Base-by-base conservation (phyloP, 75 land plant genomes). In the Selaginella moellendorffii region DNA sequence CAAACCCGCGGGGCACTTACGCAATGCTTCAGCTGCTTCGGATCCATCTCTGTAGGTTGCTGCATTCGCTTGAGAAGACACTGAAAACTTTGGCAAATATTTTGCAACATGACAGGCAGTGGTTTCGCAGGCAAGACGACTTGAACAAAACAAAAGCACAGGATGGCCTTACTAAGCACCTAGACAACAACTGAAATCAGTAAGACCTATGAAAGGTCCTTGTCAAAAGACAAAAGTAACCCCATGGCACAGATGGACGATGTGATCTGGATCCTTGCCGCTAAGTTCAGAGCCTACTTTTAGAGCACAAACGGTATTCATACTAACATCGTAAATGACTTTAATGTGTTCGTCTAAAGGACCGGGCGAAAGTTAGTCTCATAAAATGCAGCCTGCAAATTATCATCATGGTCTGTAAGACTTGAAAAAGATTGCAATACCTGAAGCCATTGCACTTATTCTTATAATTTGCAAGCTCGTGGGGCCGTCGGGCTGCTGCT, bases 361-460 rank as follows among this genome's bases (percentile, higher is more conserved):
- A 95, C 96, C n/a, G 99, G 99, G 29, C 99, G 79, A 61, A 89
- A 95, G 25, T 82, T 80, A 18, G 99, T 95, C 59, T 86, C 80
- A 68, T 89, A 95, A 24, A 83, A 68, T 46, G 90, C 87, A 54
- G 99, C 99, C 96, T 95, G 78, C 56, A 5, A 63, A 63, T 12
- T 5, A 27, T 31, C 28, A 63, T 30, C 1, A 29, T 17, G n/a
- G n/a, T 31, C 2, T 26, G 52, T 19, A 0, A 30, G 52, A 65
- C 20, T 24, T 1, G 63, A n/a, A n/a, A n/a, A n/a, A n/a, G 23
- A 82, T 90, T 52, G 70, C 79, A 14, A 90, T 90, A 72, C 89
- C 89, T 54, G 98, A 90, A 90, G 89, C 83, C 25, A 96, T 93
- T 24, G 98, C 98, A 82, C 98, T 93, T 96, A 93, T 93, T 60